A percentile compares a stretch with the other conserved stretches of the same genome.
These are phyloP conservation scores for Aspergillus novofumigatus DNA, from an alignment of 2,329 filamentous ascomycete species.

Conservation along the genomic window DNA sequence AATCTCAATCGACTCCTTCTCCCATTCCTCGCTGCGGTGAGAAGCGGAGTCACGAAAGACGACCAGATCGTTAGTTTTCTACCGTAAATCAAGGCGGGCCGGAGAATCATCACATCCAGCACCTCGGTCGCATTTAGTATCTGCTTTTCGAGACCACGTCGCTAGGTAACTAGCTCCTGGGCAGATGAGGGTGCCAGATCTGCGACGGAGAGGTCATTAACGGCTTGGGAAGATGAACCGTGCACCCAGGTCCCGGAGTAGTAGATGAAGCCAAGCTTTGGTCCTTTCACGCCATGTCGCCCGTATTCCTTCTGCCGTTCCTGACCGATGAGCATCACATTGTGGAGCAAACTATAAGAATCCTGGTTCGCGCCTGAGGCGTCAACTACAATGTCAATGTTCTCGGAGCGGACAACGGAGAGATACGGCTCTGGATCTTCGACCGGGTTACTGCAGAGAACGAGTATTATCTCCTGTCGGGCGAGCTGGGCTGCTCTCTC, in stretches of 20 bases:
- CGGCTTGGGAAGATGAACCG: constrained; percentile 22
- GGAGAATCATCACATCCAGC: constrained; percentile 3
- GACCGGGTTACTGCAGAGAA: not conserved
- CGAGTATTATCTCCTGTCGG: not conserved
- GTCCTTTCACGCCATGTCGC: constrained; percentile 14
- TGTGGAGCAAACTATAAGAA: constrained; percentile 18
- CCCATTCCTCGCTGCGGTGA: constrained; percentile 4
- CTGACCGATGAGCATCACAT: constrained; percentile 10
- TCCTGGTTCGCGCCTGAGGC: constrained; percentile 22
- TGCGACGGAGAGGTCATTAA: constrained; percentile 21
- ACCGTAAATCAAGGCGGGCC: constrained; percentile 28
- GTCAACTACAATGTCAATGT: constrained; percentile 37
- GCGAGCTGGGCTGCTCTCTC: constrained; percentile 29
- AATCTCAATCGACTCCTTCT: not conserved
- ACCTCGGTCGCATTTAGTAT: not conserved
- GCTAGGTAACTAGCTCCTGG: not conserved
- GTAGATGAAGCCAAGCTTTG: constrained; percentile 39
- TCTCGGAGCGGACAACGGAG: constrained; percentile 14
- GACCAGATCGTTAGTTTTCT: constrained; percentile 28
- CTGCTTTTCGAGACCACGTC: not conserved
- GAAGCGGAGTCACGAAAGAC: constrained; percentile 12
- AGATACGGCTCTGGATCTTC: constrained; percentile 3
- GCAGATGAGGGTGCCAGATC: not conserved
- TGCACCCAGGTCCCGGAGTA: constrained; percentile 38
- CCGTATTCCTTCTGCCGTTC: not conserved